Evolutionary conservation across 495 filamentous ascomycete species (phyloP).

Genomic region (Apodospora peruviana): DNA sequence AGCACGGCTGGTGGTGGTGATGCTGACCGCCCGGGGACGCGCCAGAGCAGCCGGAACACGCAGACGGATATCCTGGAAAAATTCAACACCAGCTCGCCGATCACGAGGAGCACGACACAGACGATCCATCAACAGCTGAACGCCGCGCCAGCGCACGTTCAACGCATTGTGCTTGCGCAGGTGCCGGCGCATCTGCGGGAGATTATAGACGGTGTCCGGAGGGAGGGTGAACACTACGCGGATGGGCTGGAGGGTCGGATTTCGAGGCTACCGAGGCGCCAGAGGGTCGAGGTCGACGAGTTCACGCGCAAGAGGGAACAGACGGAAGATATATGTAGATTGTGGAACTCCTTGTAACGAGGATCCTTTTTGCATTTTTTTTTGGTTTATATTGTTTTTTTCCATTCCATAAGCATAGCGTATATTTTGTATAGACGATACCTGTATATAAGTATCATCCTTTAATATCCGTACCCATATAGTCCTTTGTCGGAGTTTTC

Average conservation of each 20-base stretch:
- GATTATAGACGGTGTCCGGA: neutral
- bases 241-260: neutral
- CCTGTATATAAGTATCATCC: too few relatives aligned
- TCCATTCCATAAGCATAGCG: too few relatives aligned
- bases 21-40: neutral
- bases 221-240: neutral
- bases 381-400: too few relatives aligned
- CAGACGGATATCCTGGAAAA: neutral
- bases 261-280: neutral
- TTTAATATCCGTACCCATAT: too few relatives aligned
- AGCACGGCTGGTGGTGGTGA: too few relatives aligned
- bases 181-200: neutral
- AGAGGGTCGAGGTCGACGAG: neutral
- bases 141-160: neutral
- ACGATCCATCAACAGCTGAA: neutral
- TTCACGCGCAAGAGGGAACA: neutral
- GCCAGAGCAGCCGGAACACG: neutral
- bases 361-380: too few relatives aligned
- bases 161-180: neutral
- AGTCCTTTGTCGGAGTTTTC: too few relatives aligned
- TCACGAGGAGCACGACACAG: neutral
- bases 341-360: too few relatives aligned
- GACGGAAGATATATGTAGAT: neutral
- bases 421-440: too few relatives aligned
- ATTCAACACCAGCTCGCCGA: neutral